These are phyloP conservation scores for Fusarium sp. DNA, from an alignment of 2,329 filamentous ascomycete genomes.

Conservation along the genomic window DNA sequence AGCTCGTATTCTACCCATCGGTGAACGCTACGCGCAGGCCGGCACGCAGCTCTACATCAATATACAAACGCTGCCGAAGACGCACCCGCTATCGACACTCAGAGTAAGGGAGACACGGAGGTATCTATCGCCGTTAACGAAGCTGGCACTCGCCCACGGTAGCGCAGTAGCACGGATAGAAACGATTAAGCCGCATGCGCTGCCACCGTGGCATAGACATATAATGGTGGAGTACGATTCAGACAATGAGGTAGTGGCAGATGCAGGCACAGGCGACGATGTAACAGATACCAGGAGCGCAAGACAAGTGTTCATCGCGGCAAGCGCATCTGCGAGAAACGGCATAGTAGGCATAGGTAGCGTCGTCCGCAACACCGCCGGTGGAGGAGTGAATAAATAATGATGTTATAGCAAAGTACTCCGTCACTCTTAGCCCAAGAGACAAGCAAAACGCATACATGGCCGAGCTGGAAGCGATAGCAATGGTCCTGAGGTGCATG, in stretches of 20 bases:
- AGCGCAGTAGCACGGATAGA: neutral
- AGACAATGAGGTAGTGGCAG: neutral
- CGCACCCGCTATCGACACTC: no score
- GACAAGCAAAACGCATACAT: constrained; percentile 30
- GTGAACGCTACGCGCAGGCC: no score
- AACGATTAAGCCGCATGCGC: neutral
- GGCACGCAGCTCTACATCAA: no score
- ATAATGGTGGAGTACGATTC: neutral
- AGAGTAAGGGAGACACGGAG: neutral
- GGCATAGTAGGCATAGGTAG: neutral
- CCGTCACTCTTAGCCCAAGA: constrained; percentile 6
- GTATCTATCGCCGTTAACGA: neutral
- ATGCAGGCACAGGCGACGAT: neutral
- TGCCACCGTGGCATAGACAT: neutral
- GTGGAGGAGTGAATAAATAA: neutral
- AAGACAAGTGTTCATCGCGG: neutral
- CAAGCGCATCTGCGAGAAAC: neutral
- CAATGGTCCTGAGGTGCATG: constrained; percentile 13
- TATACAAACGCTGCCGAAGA: no score
- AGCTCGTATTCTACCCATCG: no score
- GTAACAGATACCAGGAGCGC: neutral
- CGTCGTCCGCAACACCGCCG: neutral
- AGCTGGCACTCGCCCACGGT: neutral
- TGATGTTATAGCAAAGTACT: constrained; percentile 10
- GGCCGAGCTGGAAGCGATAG: constrained; percentile 13